Percentiles rank a stretch among this genome's conserved stretches.
Conservation (phyloP, 805 yeast species). For the Spathaspora sp. region DNA sequence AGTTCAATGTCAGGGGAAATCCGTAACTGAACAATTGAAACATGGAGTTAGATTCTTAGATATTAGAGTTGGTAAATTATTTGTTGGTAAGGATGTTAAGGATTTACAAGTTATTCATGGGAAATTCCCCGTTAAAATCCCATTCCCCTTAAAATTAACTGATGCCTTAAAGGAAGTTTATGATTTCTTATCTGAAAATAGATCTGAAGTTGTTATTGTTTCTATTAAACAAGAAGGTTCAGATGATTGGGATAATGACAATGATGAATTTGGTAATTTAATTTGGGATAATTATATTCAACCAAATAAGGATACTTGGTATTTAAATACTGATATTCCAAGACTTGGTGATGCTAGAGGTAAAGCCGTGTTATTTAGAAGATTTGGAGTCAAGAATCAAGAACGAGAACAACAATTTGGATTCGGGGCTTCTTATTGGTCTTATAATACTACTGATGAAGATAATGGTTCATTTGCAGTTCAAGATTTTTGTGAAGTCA, state of each 20-base stretch:
- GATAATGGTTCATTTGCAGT: conserved; percentile 61
- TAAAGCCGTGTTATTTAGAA: conserved; percentile 60
- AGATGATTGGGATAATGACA: conserved; percentile 57
- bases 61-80: conserved; percentile 58
- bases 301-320: conserved; percentile 55
- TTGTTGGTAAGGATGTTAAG: conserved; percentile 45
- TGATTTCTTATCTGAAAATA: conserved; percentile 48
- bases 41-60: conserved; percentile 78
- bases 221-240: conserved; percentile 75
- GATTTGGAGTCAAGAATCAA: conserved; percentile 61
- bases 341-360: conserved; percentile 62
- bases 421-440: conserved; percentile 66
- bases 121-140: conserved; percentile 66
- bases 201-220: conserved; percentile 59
- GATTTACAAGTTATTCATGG: conserved; percentile 69
- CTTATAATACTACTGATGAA: conserved; percentile 60
- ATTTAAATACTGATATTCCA: conserved; percentile 54
- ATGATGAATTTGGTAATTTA: conserved; percentile 61
- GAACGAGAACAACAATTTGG: conserved; percentile 48
- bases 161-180: conserved; percentile 57
- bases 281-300: conserved; percentile 57
- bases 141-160: conserved; percentile 50
- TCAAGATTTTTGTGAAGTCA: conserved; percentile 73
- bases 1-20: conserved; percentile 69
- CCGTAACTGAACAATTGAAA: conserved; percentile 57